A percentile compares a stretch with the other conserved stretches of the same genome.
Evolutionary conservation across 192 early-diverging fungal species (phyloP).

Genomic region (Mortierella antarctica): DNA sequence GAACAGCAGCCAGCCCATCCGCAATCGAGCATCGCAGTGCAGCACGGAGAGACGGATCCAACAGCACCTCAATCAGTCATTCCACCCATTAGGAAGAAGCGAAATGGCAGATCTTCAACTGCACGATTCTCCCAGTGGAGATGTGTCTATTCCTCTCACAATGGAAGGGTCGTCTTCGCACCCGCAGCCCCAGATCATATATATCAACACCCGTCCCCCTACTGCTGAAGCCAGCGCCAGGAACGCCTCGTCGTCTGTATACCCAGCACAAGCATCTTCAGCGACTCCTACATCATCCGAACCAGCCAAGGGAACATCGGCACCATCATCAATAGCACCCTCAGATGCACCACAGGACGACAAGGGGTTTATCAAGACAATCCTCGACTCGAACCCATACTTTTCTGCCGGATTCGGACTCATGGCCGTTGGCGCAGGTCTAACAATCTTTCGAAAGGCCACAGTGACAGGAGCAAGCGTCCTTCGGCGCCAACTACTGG

Average conservation of each 20-base stretch:
- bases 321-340: background rate
- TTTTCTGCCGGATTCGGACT: conserved; percentile 96
- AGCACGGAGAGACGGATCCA: too few species aligned
- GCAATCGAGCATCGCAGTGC: too few species aligned
- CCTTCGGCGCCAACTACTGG: conserved; percentile 81
- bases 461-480: conserved; percentile 74
- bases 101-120: conserved; percentile 1
- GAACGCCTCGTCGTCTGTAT: background rate
- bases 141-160: conserved; percentile 11
- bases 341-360: conserved; percentile 6
- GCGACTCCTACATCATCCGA: conserved; percentile 1
- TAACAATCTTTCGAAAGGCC: conserved; percentile 82
- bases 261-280: background rate
- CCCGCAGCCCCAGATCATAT: conserved; percentile 30
- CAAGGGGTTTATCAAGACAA: conserved; percentile 21
- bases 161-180: conserved; percentile 7
- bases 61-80: too few species aligned
- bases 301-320: background rate
- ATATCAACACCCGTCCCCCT: conserved; percentile 26
- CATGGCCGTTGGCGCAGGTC: conserved; percentile 85
- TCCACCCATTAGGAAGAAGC: too few species aligned
- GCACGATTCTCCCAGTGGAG: background rate
- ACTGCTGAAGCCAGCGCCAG: background rate
- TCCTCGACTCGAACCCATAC: conserved; percentile 79
- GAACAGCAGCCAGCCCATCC: too few species aligned